Evolutionary conservation across 108 stramenopile species (phyloP).

Genomic region (Conticribra guillardii): DNA sequence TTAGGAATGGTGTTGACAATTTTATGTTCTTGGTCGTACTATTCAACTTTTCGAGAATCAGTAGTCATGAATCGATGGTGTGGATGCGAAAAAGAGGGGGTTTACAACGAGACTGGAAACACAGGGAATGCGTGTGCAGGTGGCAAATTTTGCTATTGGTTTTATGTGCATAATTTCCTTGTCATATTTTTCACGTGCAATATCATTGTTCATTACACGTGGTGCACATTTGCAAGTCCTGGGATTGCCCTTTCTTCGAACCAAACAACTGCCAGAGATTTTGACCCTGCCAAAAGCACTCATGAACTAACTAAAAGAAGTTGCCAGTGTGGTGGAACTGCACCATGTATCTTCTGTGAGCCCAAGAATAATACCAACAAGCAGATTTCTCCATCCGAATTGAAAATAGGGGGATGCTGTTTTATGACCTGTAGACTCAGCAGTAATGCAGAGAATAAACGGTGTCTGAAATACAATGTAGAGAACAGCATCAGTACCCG

Average conservation of each 20-base stretch:
- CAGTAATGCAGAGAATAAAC: constrained; percentile 1
- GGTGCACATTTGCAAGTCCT: constrained; percentile 63
- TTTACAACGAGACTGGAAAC: too few species aligned
- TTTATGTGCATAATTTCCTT: constrained; percentile 42
- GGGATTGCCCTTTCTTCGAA: constrained; percentile 52
- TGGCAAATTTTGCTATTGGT: constrained; percentile 22
- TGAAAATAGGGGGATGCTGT: constrained; percentile 33
- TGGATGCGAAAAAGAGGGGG: neutral
- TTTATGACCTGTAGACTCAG: constrained; percentile 15
- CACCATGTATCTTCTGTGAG: too few species aligned
- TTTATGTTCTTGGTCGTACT: constrained; percentile 35
- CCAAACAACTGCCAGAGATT: neutral
- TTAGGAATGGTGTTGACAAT: constrained; percentile 47
- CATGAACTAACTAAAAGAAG: neutral
- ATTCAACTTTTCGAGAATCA: constrained; percentile 31
- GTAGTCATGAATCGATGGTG: constrained; percentile 36
- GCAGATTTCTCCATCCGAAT: neutral
- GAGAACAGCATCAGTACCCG: neutral
- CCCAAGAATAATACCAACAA: neutral
- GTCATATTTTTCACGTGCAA: constrained; percentile 62
- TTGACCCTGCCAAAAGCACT: neutral
- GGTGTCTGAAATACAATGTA: constrained; percentile 16
- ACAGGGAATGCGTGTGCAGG: neutral
- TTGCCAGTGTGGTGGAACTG: neutral
- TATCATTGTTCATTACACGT: constrained; percentile 65